Conservation (phyloP, 805 yeast species). For the Candida michaelii region DNA sequence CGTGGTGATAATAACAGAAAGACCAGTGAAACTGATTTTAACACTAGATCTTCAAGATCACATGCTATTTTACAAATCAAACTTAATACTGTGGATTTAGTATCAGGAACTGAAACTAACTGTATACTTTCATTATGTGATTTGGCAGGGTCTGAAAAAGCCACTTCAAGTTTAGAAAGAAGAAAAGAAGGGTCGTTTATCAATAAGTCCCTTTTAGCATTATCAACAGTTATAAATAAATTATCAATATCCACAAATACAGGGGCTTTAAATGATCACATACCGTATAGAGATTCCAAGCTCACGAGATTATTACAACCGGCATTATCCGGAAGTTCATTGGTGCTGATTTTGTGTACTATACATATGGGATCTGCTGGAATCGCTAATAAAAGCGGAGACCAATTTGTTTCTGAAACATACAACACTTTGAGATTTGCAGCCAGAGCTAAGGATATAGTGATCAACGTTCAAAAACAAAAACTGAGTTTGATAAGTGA, state of each 20-base stretch:
- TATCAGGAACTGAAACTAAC: constrained; percentile 38
- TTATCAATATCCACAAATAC: constrained; percentile 47
- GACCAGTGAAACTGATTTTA: constrained; percentile 88
- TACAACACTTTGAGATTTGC: constrained; percentile 88
- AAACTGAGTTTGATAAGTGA: constrained; percentile 34
- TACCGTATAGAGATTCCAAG: constrained; percentile 93
- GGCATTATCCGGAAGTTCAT: constrained; percentile 81
- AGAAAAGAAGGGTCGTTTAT: constrained; percentile 92
- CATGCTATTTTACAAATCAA: constrained; percentile 84
- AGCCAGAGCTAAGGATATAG: constrained; percentile 85
- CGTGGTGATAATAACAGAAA: constrained; percentile 73
- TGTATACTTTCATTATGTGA: constrained; percentile 86
- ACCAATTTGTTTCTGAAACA: constrained; percentile 68
- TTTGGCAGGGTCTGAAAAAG: constrained; percentile 95
- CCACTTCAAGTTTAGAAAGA: constrained; percentile 69
- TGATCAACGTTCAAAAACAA: constrained; percentile 61
- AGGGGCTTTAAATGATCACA: constrained; percentile 50
- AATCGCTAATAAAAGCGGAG: constrained; percentile 20
- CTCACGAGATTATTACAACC: constrained; percentile 89
- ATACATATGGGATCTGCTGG: constrained; percentile 57
- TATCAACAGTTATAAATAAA: constrained; percentile 89
- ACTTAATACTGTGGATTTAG: constrained; percentile 45
- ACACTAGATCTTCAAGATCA: constrained; percentile 83
- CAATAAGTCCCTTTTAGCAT: constrained; percentile 84
- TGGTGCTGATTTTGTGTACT: constrained; percentile 85